phyloP scores from a whole-genome alignment of 2,329 filamentous ascomycete species.

The Sclerotinia minor region DNA sequence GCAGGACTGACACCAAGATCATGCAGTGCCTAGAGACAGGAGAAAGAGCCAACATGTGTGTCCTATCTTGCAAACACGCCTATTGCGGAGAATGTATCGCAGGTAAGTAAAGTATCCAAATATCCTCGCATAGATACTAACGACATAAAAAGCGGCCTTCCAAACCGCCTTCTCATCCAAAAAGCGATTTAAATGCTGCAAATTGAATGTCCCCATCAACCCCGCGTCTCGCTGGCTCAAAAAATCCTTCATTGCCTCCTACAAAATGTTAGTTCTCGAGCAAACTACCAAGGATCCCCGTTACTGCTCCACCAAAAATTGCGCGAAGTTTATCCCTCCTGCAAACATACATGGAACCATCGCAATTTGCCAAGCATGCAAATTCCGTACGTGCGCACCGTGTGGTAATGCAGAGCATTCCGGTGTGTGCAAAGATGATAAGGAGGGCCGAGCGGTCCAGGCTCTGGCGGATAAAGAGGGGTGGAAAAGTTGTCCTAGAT shows the following conservation, averaged over 20 bases:
- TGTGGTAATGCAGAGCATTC: conserved; percentile 34
- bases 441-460: conserved; percentile 32
- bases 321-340: conserved; percentile 38
- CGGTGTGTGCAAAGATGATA: conserved; percentile 38
- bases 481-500: conserved; percentile 38
- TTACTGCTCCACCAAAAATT: conserved; percentile 35
- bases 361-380: conserved; percentile 33
- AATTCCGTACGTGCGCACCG: conserved; percentile 32
- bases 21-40: conserved; percentile 29
- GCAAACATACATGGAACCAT: conserved; percentile 31
- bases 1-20: no score
- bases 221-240: conserved; percentile 22
- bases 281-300: conserved; percentile 36
- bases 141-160: conserved; percentile 28
- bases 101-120: conserved; percentile 24
- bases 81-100: conserved; percentile 32
- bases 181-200: conserved; percentile 32
- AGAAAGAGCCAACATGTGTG: conserved; percentile 26
- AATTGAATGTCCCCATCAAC: conserved; percentile 10
- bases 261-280: conserved; percentile 35
- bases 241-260: conserved; percentile 28
- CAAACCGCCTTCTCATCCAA: conserved; percentile 31
- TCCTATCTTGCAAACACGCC: conserved; percentile 31
- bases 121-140: not conserved
- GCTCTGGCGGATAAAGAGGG: conserved; percentile 34